Base-by-base conservation (phyloP, 2,329 filamentous ascomycete species). In the Diaporthe sp. region DNA sequence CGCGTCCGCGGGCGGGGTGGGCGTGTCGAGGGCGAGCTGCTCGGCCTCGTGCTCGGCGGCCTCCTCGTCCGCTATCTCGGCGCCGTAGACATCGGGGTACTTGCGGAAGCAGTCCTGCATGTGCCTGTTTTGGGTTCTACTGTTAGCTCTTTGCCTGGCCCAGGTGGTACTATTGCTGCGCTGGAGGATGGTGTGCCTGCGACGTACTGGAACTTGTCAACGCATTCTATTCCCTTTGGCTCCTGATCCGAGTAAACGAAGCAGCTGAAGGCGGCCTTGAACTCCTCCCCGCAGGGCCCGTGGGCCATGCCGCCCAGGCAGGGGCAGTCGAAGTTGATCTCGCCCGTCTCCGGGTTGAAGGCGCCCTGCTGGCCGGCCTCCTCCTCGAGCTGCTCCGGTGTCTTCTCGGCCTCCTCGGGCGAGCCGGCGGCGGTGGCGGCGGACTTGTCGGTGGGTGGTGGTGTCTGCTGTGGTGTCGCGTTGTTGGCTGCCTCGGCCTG, bases 261-360 rank as follows among this genome's bases (percentile, higher is more conserved):
- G 87, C 97, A 99, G 90, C 95, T 98, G 82, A 99, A 99, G 0
- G 97, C 97, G 34, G 93, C 92, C 88, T 93, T 95, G 90, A 99
- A 99, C 82, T 98, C 93, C 83, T 97, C 95, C 65, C 97, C 97
- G 83, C 97, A 99, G 72, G 97, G 97, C 0, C 97, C 97, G 82
- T 98, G 87, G 10, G 97, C 97, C 97, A 99, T 99, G 72, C 97
- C 97, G 67, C 97, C 97, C 47, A 99, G 88, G 84, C 97, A 99
- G 22, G 97, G 97, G 85, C 97, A 99, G 84, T 98, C 97, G 97
- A 97, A 99, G 89, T 99, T 99, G 86, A 99, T 99, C 90, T 99
- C 97, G 80, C 97, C 97, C 13, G 97, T 99, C 87, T 98, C 97
- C 3, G 96, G 95, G 85, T 99, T 98, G 88, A 98, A 99, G 1